These are phyloP conservation scores for Penicillium sp. DNA, from an alignment of 2,329 filamentous ascomycete genomes.

Conservation along the genomic window DNA sequence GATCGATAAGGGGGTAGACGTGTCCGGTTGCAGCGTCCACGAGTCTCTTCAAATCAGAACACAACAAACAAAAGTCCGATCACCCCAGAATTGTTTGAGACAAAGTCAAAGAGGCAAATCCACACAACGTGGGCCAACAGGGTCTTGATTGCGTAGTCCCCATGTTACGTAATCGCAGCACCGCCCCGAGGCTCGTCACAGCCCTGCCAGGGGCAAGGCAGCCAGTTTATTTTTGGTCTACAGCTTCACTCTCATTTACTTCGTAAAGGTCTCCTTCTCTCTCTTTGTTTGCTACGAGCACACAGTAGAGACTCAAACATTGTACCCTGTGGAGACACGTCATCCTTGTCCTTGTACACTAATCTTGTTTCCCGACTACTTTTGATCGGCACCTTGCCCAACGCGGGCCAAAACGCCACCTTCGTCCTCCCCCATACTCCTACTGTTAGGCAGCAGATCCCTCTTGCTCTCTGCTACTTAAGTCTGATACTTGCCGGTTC, in stretches of 20 bases:
- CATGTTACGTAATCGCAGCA: background rate
- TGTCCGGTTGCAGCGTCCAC: slow-evolving; percentile 22
- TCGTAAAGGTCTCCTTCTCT: background rate
- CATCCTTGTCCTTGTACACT: slow-evolving; percentile 14
- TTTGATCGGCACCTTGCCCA: slow-evolving; percentile 23
- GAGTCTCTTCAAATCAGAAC: too few species aligned
- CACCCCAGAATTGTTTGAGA: too few species aligned
- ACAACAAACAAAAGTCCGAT: too few species aligned
- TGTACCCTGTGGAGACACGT: slow-evolving; percentile 14
- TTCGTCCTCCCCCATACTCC: slow-evolving; percentile 8
- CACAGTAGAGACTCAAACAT: background rate
- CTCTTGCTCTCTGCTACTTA: background rate
- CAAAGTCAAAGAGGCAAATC: background rate
- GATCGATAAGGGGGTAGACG: slow-evolving; percentile 11
- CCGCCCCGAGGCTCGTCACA: slow-evolving; percentile 4
- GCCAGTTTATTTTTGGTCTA: background rate
- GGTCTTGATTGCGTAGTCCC: too few species aligned
- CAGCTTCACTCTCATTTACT: background rate
- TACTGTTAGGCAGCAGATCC: background rate
- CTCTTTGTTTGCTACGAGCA: background rate
- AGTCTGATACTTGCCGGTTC: background rate
- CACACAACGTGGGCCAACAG: background rate
- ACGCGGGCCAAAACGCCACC: slow-evolving; percentile 16
- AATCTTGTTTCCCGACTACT: slow-evolving; percentile 20
- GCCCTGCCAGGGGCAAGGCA: slow-evolving; percentile 4